phyloP scores from a whole-genome alignment of 257 asterid species.

The Fraxinus cuspidata region DNA sequence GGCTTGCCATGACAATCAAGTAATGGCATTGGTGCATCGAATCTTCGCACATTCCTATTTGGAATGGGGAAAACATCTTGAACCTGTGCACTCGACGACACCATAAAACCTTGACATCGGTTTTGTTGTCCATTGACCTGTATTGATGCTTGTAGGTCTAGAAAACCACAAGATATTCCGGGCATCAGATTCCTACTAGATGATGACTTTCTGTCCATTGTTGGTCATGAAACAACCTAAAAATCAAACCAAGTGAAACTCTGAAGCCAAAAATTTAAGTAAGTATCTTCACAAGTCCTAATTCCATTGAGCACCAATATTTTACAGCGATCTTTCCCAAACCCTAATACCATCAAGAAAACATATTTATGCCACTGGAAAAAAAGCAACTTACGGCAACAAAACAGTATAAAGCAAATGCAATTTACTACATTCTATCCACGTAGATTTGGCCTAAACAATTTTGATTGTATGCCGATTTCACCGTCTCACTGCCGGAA shows the following conservation, averaged over 20 bases:
- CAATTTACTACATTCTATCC: conserved; percentile 5
- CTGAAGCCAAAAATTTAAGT: not conserved
- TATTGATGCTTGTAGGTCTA: conserved; percentile 8
- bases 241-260: conserved; percentile 12
- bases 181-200: conserved; percentile 1
- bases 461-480: not conserved
- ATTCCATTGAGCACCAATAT: not conserved
- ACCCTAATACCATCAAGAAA: not conserved
- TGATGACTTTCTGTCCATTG: conserved; percentile 25
- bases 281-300: not conserved
- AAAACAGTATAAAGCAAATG: conserved; percentile 6
- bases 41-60: not conserved
- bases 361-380: not conserved
- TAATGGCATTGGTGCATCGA: conserved; percentile 3
- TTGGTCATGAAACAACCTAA: conserved; percentile 3
- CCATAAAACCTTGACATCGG: conserved; percentile 20
- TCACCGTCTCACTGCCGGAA: conserved; percentile 4
- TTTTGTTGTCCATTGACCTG: conserved; percentile 6
- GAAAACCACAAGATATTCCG: conserved; percentile 19
- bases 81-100: conserved; percentile 1
- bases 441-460: not conserved
- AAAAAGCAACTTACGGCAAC: not conserved
- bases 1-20: not conserved
- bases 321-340: conserved; percentile 2
- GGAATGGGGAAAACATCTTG: conserved; percentile 21